These are phyloP conservation scores for Nyssa sinensis DNA, from an alignment of 148 eudicot genomes.

Conservation along the genomic window DNA sequence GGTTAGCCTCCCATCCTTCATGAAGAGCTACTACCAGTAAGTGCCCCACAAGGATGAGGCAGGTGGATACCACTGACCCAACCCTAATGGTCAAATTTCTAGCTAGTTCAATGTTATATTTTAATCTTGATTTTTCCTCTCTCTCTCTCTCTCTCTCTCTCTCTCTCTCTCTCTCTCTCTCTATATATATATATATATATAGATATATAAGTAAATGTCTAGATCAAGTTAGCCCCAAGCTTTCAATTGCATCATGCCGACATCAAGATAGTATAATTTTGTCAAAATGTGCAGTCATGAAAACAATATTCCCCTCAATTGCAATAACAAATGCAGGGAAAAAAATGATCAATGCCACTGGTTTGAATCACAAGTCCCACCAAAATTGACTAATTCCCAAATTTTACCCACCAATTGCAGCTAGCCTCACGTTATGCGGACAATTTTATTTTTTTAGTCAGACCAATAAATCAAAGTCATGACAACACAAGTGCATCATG, in stretches of 20 bases:
- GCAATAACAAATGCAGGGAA: neutral
- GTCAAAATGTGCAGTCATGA: neutral
- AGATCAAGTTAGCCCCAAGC: too few relatives aligned
- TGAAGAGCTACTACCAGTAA: too few relatives aligned
- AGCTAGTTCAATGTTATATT: neutral
- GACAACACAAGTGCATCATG: neutral
- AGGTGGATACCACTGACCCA: too few relatives aligned
- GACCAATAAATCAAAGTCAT: neutral
- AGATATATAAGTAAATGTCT: too few relatives aligned
- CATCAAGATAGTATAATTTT: neutral
- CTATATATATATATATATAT: too few relatives aligned
- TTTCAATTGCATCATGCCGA: slow-evolving; percentile 1
- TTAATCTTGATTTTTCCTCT: too few relatives aligned
- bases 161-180: too few relatives aligned
- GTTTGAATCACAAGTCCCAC: slow-evolving; percentile 4
- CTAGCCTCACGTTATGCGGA: neutral
- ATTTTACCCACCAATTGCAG: too few relatives aligned
- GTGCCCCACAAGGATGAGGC: too few relatives aligned
- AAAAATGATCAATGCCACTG: neutral
- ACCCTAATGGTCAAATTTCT: too few relatives aligned
- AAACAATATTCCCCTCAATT: neutral
- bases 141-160: too few relatives aligned
- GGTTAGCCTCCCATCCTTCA: too few relatives aligned
- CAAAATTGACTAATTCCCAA: slow-evolving; percentile 21
- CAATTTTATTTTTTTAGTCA: neutral